These are phyloP conservation scores for Globisporangium middletonii DNA, from an alignment of 352 stramenopile genomes.

Conservation along the genomic window DNA sequence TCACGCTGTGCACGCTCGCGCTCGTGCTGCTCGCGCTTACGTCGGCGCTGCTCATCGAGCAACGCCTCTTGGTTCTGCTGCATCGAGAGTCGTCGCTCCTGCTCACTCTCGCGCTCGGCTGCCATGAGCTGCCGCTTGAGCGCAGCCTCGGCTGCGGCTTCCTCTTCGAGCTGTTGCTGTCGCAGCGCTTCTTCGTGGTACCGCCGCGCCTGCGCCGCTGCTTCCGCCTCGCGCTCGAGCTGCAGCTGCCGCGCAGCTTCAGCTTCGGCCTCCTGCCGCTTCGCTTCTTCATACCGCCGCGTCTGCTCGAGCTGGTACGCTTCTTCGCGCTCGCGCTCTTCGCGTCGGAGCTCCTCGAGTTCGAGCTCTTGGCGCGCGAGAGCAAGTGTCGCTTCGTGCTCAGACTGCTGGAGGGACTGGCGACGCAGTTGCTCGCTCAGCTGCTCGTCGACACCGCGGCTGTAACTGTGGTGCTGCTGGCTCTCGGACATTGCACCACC, in stretches of 20 bases:
- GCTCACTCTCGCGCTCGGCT: conserved; percentile 24
- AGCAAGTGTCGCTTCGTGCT: conserved; percentile 16
- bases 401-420: conserved; percentile 18
- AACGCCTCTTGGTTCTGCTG: conserved; percentile 27
- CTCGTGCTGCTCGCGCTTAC: conserved; percentile 69
- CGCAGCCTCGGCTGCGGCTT: conserved; percentile 12
- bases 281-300: conserved; percentile 15
- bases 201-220: not conserved
- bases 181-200: conserved; percentile 16
- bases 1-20: conserved; percentile 43
- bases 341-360: conserved; percentile 4
- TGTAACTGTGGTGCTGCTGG: not conserved
- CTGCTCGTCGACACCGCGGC: conserved; percentile 7
- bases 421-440: conserved; percentile 20
- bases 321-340: conserved; percentile 10
- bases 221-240: conserved; percentile 1
- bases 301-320: conserved; percentile 14
- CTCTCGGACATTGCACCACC: conserved; percentile 15
- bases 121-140: conserved; percentile 23
- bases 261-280: conserved; percentile 14
- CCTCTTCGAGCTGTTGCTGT: conserved; percentile 15
- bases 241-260: conserved; percentile 4
- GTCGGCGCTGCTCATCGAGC: conserved; percentile 56
- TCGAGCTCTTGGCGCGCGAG: conserved; percentile 2
- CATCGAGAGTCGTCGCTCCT: conserved; percentile 11